phyloP scores from a whole-genome alignment of 208 protist species.

The Spironucleus salmonicida region DNA sequence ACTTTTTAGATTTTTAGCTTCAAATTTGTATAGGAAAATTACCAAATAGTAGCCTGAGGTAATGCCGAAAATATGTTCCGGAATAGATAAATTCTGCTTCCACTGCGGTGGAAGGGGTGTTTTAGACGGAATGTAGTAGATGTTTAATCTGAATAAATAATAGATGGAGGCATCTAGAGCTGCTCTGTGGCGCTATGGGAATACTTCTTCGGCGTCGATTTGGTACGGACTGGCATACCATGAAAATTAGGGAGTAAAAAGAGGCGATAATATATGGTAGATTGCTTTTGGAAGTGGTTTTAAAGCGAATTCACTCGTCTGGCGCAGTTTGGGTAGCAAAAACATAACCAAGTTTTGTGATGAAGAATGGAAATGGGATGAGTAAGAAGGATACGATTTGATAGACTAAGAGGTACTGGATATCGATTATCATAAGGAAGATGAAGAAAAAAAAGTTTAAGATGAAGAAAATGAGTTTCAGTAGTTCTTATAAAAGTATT shows the following conservation, averaged over 20 bases:
- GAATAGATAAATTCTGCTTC: slow-evolving; percentile 2
- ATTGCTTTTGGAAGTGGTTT: slow-evolving; percentile 31
- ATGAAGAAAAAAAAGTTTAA: no score
- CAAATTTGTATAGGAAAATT: not conserved
- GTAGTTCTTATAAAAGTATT: no score
- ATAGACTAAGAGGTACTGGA: no score
- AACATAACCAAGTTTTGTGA: no score
- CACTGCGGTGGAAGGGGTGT: slow-evolving; percentile 1
- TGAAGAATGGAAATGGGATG: no score
- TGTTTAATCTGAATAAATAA: slow-evolving; percentile 16
- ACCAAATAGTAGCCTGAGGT: slow-evolving; percentile 27
- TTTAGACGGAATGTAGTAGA: slow-evolving; percentile 8
- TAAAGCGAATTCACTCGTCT: slow-evolving; percentile 21
- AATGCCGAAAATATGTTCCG: not conserved
- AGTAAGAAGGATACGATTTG: no score
- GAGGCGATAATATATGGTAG: slow-evolving; percentile 16
- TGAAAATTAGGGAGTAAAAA: not conserved
- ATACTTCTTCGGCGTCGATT: slow-evolving; percentile 7
- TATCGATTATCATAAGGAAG: no score
- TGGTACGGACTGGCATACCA: slow-evolving; percentile 33
- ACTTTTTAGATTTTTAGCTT: slow-evolving; percentile 45
- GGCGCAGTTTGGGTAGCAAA: no score
- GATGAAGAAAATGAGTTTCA: no score
- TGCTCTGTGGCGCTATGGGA: slow-evolving; percentile 23
- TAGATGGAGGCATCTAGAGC: slow-evolving; percentile 10